phyloP scores from a whole-genome alignment of 1,139 yeast species.

The Blastobotrys illinoisensis region DNA sequence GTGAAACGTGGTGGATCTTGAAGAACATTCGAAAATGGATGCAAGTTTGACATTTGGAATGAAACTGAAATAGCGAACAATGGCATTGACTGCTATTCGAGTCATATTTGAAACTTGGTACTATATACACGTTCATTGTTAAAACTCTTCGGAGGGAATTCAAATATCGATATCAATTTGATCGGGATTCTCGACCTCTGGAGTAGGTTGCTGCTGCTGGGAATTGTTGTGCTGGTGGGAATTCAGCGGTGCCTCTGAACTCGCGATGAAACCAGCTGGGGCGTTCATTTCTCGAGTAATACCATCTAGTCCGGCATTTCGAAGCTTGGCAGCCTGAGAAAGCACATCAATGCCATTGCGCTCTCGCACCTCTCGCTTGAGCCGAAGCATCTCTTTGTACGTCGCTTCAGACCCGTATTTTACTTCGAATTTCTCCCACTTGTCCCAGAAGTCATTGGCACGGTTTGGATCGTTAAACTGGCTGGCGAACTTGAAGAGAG shows the following conservation, averaged over 20 bases:
- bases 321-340: constrained; percentile 27
- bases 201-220: constrained; percentile 6
- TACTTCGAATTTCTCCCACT: constrained; percentile 73
- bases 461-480: constrained; percentile 42
- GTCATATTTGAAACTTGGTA: too few species aligned
- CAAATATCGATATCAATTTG: constrained; percentile 60
- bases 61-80: neutral
- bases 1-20: neutral
- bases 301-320: constrained; percentile 12
- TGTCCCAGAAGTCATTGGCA: constrained; percentile 44
- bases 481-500: constrained; percentile 46
- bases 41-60: neutral
- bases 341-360: constrained; percentile 37
- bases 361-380: constrained; percentile 49
- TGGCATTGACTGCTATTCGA: too few species aligned
- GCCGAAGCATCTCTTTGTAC: constrained; percentile 68
- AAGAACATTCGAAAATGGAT: neutral
- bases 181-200: constrained; percentile 47
- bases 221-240: too few species aligned
- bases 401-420: constrained; percentile 63
- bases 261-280: constrained; percentile 54
- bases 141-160: constrained; percentile 1
- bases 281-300: constrained; percentile 30
- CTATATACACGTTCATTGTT: neutral
- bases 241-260: constrained; percentile 29